These are phyloP conservation scores for Amphichorda felina DNA, from an alignment of 2,329 filamentous ascomycete genomes.

Conservation along the genomic window DNA sequence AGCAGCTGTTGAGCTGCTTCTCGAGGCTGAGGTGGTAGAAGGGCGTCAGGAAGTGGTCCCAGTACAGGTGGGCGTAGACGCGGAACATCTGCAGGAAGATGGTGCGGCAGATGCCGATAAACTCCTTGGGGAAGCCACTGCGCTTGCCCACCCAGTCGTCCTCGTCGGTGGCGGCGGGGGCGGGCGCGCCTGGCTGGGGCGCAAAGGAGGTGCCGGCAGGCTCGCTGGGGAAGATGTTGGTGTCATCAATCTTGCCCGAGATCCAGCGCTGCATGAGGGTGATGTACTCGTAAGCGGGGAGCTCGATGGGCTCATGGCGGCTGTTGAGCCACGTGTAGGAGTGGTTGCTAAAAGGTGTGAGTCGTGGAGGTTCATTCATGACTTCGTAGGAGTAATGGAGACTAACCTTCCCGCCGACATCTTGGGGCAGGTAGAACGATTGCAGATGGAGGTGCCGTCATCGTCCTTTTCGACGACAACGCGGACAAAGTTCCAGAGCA, in stretches of 20 bases:
- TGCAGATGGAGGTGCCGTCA: conserved; percentile 70
- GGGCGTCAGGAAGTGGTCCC: conserved; percentile 74
- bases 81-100: conserved; percentile 96
- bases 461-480: conserved; percentile 81
- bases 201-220: conserved; percentile 51
- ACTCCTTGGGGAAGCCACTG: conserved; percentile 77
- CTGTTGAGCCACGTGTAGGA: conserved; percentile 89
- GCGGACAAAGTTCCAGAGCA: conserved; percentile 81
- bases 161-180: conserved; percentile 39
- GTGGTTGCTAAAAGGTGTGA: conserved; percentile 44
- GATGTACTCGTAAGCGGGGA: conserved; percentile 82
- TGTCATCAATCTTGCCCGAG: conserved; percentile 79
- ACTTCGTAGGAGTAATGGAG: not conserved
- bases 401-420: conserved; percentile 88
- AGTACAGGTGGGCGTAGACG: conserved; percentile 91
- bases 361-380: not conserved
- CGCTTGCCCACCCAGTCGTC: conserved; percentile 72
- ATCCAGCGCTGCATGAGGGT: conserved; percentile 92
- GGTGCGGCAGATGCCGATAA: conserved; percentile 72
- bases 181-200: conserved; percentile 28
- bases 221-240: conserved; percentile 74
- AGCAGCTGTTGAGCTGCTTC: conserved; percentile 70
- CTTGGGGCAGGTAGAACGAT: conserved; percentile 70
- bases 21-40: conserved; percentile 67
- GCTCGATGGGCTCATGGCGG: conserved; percentile 69